Percentiles rank a stretch among this genome's conserved stretches.
These are phyloP conservation scores for Grigorovia transvaalensis DNA, from an alignment of 805 yeast genomes.

Conservation along the genomic window DNA sequence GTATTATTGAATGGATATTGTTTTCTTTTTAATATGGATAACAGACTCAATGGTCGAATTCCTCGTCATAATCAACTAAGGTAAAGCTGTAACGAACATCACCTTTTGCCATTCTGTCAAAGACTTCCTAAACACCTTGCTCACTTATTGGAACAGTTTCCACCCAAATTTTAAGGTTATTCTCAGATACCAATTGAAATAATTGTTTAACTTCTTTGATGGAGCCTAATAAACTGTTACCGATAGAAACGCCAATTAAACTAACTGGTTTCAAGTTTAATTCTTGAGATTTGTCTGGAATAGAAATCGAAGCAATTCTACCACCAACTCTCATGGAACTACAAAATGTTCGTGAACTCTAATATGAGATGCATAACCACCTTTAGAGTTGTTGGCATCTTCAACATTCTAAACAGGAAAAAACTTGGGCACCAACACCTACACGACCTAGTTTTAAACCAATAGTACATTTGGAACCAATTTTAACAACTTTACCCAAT, in stretches of 20 bases:
- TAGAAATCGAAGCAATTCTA: conserved; percentile 26
- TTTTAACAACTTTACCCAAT: conserved; percentile 50
- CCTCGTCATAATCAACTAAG: conserved; percentile 38
- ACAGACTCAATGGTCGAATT: conserved; percentile 3
- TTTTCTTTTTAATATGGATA: too few relatives aligned
- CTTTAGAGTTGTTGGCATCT: conserved; percentile 7
- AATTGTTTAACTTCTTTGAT: conserved; percentile 37
- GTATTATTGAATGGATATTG: too few relatives aligned
- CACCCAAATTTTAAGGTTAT: conserved; percentile 40
- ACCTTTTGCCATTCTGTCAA: conserved; percentile 38
- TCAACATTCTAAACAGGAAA: conserved; percentile 51
- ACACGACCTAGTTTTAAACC: conserved; percentile 57
- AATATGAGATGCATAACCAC: conserved; percentile 40
- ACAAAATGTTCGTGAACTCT: conserved; percentile 55
- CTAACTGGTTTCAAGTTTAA: conserved; percentile 12
- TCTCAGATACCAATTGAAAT: conserved; percentile 39
- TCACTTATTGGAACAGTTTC: conserved; percentile 41
- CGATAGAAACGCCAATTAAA: conserved; percentile 19
- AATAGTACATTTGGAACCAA: conserved; percentile 44
- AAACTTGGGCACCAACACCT: conserved; percentile 62
- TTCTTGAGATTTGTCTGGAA: conserved; percentile 12
- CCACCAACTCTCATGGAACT: conserved; percentile 36
- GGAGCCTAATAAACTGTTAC: conserved; percentile 34
- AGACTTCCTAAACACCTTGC: conserved; percentile 34
- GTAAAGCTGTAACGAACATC: conserved; percentile 47